These are phyloP conservation scores for Neurospora sp. DNA, from an alignment of 495 filamentous ascomycete species.

Conservation along the genomic window DNA sequence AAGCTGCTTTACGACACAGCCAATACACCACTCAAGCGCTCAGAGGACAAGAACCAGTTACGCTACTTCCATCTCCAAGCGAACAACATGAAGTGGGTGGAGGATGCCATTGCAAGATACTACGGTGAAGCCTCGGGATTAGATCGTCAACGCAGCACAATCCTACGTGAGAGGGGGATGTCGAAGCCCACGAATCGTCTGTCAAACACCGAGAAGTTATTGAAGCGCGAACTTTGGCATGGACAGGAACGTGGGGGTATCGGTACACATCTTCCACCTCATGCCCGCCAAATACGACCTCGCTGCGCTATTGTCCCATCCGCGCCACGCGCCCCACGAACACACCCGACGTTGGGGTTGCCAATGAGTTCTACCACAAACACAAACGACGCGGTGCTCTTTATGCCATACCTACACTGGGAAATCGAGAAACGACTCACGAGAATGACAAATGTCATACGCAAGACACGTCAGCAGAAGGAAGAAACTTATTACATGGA, in stretches of 20 bases:
- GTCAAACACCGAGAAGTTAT: constrained; percentile 16
- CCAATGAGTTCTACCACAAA: neutral
- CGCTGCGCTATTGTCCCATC: constrained; percentile 17
- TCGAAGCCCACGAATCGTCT: neutral
- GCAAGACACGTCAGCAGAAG: constrained; percentile 10
- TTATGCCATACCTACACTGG: constrained; percentile 21
- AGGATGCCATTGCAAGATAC: constrained; percentile 17
- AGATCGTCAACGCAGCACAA: constrained; percentile 8
- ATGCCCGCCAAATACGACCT: constrained; percentile 18
- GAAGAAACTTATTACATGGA: constrained; percentile 12
- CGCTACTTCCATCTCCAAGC: constrained; percentile 21
- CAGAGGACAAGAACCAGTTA: constrained; percentile 11
- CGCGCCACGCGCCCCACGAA: constrained; percentile 2
- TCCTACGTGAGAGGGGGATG: neutral
- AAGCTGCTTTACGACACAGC: constrained; percentile 14
- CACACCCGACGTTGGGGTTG: neutral
- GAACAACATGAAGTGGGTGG: constrained; percentile 23
- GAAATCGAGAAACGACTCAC: constrained; percentile 17
- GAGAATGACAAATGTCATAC: constrained; percentile 18
- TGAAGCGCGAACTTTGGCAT: constrained; percentile 21
- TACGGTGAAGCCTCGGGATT: constrained; percentile 9
- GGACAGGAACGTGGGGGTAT: constrained; percentile 17
- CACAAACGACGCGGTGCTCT: neutral
- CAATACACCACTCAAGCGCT: constrained; percentile 11
- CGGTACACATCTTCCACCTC: constrained; percentile 14